Conservation (phyloP, 345 rosid species). For the Gossypium bickii region DNA sequence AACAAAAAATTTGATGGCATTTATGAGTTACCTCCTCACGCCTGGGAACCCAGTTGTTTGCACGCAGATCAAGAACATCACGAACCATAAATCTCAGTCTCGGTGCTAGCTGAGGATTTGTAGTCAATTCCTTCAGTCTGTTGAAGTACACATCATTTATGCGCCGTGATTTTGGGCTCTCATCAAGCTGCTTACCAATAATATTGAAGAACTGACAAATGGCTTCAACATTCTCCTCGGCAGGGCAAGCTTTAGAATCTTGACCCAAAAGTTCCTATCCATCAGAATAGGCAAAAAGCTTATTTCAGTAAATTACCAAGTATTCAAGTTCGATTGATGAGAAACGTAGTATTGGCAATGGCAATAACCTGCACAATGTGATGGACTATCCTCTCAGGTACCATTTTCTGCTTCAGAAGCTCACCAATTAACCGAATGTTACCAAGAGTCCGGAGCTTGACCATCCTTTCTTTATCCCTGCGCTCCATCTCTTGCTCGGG, state of each 20-base stretch:
- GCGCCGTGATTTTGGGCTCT: slow-evolving; percentile 55
- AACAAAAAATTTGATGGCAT: background rate
- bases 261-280: slow-evolving; percentile 80
- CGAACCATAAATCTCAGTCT: slow-evolving; percentile 79
- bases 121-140: slow-evolving; percentile 58
- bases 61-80: slow-evolving; percentile 75
- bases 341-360: slow-evolving; percentile 1
- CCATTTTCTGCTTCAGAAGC: slow-evolving; percentile 93
- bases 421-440: slow-evolving; percentile 92
- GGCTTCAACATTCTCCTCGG: slow-evolving; percentile 88
- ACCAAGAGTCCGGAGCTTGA: slow-evolving; percentile 83
- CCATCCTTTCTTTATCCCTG: slow-evolving; percentile 73
- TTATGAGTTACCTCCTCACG: slow-evolving; percentile 72
- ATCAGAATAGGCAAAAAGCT: background rate
- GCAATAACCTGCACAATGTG: slow-evolving; percentile 69
- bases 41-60: slow-evolving; percentile 83
- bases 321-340: background rate
- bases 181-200: slow-evolving; percentile 91
- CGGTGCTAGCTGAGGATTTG: slow-evolving; percentile 56
- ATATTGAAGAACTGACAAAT: slow-evolving; percentile 80
- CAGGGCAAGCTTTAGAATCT: slow-evolving; percentile 61
- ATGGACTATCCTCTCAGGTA: slow-evolving; percentile 87
- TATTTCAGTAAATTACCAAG: background rate
- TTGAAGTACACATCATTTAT: slow-evolving; percentile 61
- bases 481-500: slow-evolving; percentile 81